phyloP scores from a whole-genome alignment of 1,284 basidiomycete species.

The Gomphus bonarii region DNA sequence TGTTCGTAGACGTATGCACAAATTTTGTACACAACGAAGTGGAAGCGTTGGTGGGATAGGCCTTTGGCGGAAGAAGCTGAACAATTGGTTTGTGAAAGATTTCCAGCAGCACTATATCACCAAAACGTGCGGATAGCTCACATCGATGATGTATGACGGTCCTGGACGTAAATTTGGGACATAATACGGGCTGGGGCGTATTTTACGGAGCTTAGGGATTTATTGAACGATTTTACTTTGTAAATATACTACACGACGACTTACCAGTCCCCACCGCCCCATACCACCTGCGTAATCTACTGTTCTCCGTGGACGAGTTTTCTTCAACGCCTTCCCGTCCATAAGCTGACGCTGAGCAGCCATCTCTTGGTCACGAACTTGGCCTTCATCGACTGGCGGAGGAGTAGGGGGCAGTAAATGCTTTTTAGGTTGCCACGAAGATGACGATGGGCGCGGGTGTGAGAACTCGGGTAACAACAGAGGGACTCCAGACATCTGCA shows the following conservation, averaged over 20 bases:
- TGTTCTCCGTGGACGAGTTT: constrained; percentile 85
- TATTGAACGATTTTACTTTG: background rate
- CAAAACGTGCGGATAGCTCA: constrained; percentile 32
- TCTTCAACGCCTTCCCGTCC: constrained; percentile 74
- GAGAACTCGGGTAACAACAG: constrained; percentile 7
- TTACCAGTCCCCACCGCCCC: constrained; percentile 73
- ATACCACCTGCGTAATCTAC: constrained; percentile 90
- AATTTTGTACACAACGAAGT: constrained; percentile 93
- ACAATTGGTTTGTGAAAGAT: constrained; percentile 14
- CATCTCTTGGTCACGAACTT: constrained; percentile 67
- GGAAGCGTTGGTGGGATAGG: constrained; percentile 80
- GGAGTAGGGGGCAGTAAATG: constrained; percentile 45
- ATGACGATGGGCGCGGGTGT: constrained; percentile 6
- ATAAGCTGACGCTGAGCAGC: constrained; percentile 53
- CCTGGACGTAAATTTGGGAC: constrained; percentile 71
- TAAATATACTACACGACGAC: constrained; percentile 20
- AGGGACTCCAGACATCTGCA: constrained; percentile 4
- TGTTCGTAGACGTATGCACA: constrained; percentile 97
- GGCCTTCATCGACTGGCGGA: constrained; percentile 67
- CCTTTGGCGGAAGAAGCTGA: constrained; percentile 85
- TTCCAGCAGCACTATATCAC: constrained; percentile 17
- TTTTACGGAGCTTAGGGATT: constrained; percentile 50
- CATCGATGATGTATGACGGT: constrained; percentile 77
- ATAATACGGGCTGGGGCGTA: constrained; percentile 63
- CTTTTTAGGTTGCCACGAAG: constrained; percentile 32